Base-by-base conservation (phyloP, 2,329 filamentous ascomycete species). In the Sclerotinia glacialis region DNA sequence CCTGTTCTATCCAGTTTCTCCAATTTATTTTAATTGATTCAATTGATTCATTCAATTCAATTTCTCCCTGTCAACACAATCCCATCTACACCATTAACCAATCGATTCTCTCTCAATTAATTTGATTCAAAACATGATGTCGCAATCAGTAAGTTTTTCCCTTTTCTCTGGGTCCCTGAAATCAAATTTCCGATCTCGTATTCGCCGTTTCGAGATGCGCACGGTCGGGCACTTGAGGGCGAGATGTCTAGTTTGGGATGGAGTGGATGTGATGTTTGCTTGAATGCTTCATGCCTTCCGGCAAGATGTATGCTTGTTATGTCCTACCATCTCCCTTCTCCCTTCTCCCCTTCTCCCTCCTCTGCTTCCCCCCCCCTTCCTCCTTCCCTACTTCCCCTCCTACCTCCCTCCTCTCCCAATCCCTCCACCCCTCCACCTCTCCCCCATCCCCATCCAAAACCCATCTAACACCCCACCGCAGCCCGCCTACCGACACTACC, bases 401-500 rank as follows among this genome's bases (percentile, higher is more conserved):
- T 23, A 7, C 23, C 14, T 12, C 42, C 12, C 42, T 1, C 1
- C 7, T 18, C 26, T 11, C 8, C 5, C 26, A 3, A 0, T 2
- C 50, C 28, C 6, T 5, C 16, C 16, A 16, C 9, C 14, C 14
- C 18, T 8, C 9, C 31, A 5, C 23, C 11, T 11, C 6, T 28
- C 3, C 34, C 16, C 60, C 47, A 0, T 23, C n/a, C 37, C 31
- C 18, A 31, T 53, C 59, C 47, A 16, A 40, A 40, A 37, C 31
- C 67, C 2, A 11, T 31, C 28, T 23, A 16, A 31, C 52, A n/a
- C 42, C 21, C 40, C 46, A 44, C 49, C 23, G 44, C 46, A 84
- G 82, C 75, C 78, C 72, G 79, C 78, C 47, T 78, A 79, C 69
- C 79, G 78, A 71, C 81, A 82, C 71, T 80, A 84, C 77, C 78